Base-by-base conservation (phyloP, 2,329 filamentous ascomycete genomes). In the Xylariaceae sp. region DNA sequence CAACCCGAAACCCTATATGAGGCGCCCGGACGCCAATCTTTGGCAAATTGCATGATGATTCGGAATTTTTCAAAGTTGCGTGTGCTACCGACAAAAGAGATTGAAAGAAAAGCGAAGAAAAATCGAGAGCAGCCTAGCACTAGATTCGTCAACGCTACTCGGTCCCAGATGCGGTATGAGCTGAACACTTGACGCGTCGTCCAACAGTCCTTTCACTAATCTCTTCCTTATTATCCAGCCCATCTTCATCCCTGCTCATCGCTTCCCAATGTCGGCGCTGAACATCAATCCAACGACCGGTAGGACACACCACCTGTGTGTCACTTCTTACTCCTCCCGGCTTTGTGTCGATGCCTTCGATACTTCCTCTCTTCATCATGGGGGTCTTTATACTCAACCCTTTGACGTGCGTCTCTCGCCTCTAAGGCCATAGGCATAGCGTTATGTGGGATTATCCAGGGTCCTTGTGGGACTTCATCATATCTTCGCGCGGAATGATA, bases 1-100 rank as follows among this genome's bases (percentile, higher is more conserved):
- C 49, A 40, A 33, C 31, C 53, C 34, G 36, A 60, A 57, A 60
- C 53, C 16, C 51, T 53, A 45, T 53, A 45, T 56, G 50, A 33
- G 17, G 23, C 6, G 9, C n/a, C n/a, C n/a, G n/a, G n/a, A n/a
- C n/a, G n/a, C 6, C 26, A 33, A 14, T 24, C 19, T 33, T 12
- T 3, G 11, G 24, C 29, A 37, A 11, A 31, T 44, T 37, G 19
- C 44, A 16, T 44, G 36, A 31, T 44, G 31, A 26, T 29, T 16
- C 17, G 8, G 16, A 24, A 44, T 12, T 33, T 39, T 44, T 31
- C 29, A 36, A 26, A 41, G 28, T 39, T 21, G 51, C 12, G 19
- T 53, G 50, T 55, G 47, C 40, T 23, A 19, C 14, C 17, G 28
- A 51, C 21, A 51, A 37, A 6, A n/a, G 11, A 34, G 19, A 41